phyloP scores from a whole-genome alignment of 768 basidiomycete species.

The Xanthoconium purpureum region DNA sequence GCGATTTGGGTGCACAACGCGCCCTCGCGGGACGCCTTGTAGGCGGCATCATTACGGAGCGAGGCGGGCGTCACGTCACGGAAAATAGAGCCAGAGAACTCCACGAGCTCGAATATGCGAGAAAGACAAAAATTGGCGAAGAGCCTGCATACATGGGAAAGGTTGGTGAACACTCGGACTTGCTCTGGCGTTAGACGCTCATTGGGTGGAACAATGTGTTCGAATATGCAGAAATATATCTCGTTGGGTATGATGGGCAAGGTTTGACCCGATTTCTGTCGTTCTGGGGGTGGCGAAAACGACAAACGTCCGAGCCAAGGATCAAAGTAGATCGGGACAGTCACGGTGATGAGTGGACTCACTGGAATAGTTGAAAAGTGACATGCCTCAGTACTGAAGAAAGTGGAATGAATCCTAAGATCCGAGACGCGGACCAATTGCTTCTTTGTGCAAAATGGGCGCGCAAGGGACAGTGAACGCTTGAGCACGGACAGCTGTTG shows the following conservation, averaged over 20 bases:
- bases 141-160: not conserved
- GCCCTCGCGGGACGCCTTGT: not conserved
- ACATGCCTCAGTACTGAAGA: not conserved
- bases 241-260: no score
- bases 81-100: not conserved
- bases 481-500: no score
- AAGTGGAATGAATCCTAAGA: no score
- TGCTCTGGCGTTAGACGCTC: not conserved
- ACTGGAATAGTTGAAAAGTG: not conserved
- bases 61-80: no score
- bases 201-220: slow-evolving; percentile 7
- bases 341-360: no score
- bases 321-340: no score
- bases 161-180: not conserved
- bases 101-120: not conserved
- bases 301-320: not conserved
- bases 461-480: no score
- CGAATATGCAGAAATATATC: not conserved
- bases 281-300: not conserved
- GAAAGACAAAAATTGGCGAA: not conserved
- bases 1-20: slow-evolving; percentile 30
- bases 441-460: no score
- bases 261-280: not conserved
- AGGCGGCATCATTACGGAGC: no score
- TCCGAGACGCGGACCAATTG: no score